Conservation (phyloP, 192 early-diverging fungal species). For the Entophlyctis luteolus region DNA sequence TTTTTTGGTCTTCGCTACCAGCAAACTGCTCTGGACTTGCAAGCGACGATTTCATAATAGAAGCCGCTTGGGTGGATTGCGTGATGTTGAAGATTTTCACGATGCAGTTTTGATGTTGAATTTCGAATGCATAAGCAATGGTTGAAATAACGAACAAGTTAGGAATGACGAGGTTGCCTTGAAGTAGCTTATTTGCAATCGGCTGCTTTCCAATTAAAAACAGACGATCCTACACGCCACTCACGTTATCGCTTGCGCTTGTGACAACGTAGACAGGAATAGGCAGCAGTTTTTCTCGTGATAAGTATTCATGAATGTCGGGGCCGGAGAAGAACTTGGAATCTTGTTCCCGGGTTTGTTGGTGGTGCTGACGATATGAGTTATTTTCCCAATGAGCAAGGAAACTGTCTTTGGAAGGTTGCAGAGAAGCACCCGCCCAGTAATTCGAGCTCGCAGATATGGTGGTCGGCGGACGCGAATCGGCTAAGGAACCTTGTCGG, state of each 20-base stretch:
- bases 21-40: too few relatives aligned
- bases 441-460: neutral
- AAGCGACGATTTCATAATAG: too few relatives aligned
- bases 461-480: neutral
- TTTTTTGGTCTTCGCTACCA: too few relatives aligned
- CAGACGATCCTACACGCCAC: too few relatives aligned
- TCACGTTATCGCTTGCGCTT: neutral
- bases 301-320: neutral
- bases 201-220: too few relatives aligned
- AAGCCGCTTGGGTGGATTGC: neutral
- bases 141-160: neutral
- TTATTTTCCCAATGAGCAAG: too few relatives aligned
- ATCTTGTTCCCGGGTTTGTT: neutral
- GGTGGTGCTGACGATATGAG: neutral
- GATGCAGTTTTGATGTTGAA: neutral
- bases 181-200: too few relatives aligned
- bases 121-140: neutral
- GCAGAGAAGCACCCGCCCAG: neutral
- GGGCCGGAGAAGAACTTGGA: too few relatives aligned
- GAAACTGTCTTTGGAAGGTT: neutral
- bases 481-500: neutral
- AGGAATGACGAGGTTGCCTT: too few relatives aligned
- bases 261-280: neutral
- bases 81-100: neutral
- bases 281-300: neutral